phyloP scores from a whole-genome alignment of 352 stramenopile genomes.

The Globisporangium nagaii region DNA sequence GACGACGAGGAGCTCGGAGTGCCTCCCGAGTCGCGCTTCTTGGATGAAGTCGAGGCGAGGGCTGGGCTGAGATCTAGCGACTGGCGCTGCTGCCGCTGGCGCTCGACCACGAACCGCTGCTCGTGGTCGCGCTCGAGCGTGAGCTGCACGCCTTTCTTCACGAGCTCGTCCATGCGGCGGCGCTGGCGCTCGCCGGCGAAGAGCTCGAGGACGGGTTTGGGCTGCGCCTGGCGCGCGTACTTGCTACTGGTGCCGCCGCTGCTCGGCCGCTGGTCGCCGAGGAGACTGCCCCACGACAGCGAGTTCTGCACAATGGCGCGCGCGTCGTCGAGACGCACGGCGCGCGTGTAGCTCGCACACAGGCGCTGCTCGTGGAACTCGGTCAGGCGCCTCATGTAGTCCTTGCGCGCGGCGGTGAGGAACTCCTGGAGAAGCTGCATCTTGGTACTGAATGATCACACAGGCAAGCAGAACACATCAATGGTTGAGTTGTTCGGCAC shows the following conservation, averaged over 20 bases:
- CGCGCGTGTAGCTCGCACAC: slow-evolving; percentile 43
- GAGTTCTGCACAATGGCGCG: slow-evolving; percentile 66
- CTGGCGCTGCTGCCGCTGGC: slow-evolving; percentile 31
- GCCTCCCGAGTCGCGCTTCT: slow-evolving; percentile 16
- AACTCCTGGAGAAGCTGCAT: slow-evolving; percentile 43
- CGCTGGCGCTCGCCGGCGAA: slow-evolving; percentile 27
- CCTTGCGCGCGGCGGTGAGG: slow-evolving; percentile 30
- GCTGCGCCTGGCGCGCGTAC: background rate
- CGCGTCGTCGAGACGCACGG: slow-evolving; percentile 64
- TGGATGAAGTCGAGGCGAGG: slow-evolving; percentile 1
- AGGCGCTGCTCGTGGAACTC: slow-evolving; percentile 43
- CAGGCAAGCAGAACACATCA: background rate
- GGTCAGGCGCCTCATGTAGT: slow-evolving; percentile 36
- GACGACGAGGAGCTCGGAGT: background rate
- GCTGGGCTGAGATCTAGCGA: slow-evolving; percentile 11
- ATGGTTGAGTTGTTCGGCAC: background rate
- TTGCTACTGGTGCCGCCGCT: slow-evolving; percentile 10
- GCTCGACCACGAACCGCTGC: slow-evolving; percentile 38
- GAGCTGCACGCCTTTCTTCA: slow-evolving; percentile 54
- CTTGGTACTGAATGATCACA: slow-evolving; percentile 44
- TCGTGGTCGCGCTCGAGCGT: slow-evolving; percentile 65
- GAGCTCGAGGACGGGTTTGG: slow-evolving; percentile 24
- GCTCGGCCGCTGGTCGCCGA: slow-evolving; percentile 13
- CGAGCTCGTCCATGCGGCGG: slow-evolving; percentile 50
- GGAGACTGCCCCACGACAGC: slow-evolving; percentile 25